Base-by-base conservation (phyloP, 2,329 filamentous ascomycete species). In the Coniochaeta sp. region DNA sequence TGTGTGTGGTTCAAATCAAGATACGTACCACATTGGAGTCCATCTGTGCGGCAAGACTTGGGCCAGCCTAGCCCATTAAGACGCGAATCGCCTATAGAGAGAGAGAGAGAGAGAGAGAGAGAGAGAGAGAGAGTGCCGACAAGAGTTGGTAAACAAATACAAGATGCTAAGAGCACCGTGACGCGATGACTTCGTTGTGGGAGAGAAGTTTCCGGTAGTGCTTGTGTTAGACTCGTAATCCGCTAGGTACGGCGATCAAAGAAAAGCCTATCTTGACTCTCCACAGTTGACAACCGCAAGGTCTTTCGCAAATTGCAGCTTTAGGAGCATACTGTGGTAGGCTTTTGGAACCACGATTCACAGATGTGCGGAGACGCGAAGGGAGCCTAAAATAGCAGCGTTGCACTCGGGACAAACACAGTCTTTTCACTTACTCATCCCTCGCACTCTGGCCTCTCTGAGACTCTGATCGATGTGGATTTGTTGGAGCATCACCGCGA, bases 361-460 rank as follows among this genome's bases (percentile, higher is more conserved):
- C 16, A 22, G 54, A 56, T 38, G n/a, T 56, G 54, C 22, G 32
- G 54, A 38, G 54, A 34, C 34, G 30, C 3, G 42, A 56, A 24
- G 28, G 30, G 54, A 34, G 54, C 32, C 54, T 56, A 56, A 56
- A 56, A 56, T 56, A 56, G 54, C 54, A 56, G 54, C 30, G 54
- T 56, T 38, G 54, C 12, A 56, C 12, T 56, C 54, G 54, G 54
- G 54, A 34, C 54, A 56, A 38, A 30, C 50, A 55, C n/a, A 28
- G 8, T n/a, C 47, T 54, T 6, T 17, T 16, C 3, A 26, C 14
- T 34, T 4, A 28, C 14, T 50, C 19, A 50, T 50, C 40, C 42
- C 42, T 52, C 47, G 47, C 47, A 30, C 47, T 52, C 22, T 52
- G 47, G 47, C 47, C 47, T 52, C n/a, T n/a, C n/a, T n/a, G n/a